Evolutionary conservation across 208 protist species (phyloP).

Genomic region (Trypanosoma cruzi): DNA sequence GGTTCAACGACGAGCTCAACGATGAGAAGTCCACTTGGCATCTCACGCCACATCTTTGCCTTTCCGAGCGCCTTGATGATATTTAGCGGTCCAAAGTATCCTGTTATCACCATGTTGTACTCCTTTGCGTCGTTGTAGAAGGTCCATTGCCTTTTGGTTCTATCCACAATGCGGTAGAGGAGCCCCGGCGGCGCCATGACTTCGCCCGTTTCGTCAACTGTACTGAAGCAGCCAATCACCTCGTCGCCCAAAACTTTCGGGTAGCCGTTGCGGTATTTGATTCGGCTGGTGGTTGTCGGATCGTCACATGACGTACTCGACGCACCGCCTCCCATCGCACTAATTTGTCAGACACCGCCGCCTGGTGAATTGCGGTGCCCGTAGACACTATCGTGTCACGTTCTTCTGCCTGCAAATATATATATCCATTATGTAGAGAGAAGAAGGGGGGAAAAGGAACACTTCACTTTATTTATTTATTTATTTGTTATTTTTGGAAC

Average conservation of each 20-base stretch:
- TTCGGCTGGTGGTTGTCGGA: background rate
- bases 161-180: conserved; percentile 34
- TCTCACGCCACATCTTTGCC: conserved; percentile 51
- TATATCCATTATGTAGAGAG: too few species aligned
- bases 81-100: conserved; percentile 45
- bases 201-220: conserved; percentile 18
- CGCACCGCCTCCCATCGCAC: background rate
- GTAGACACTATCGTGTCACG: too few species aligned
- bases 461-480: too few species aligned
- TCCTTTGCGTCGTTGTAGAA: conserved; percentile 57
- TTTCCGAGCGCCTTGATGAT: conserved; percentile 30
- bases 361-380: too few species aligned
- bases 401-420: too few species aligned
- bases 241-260: conserved; percentile 10
- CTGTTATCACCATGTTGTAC: conserved; percentile 49
- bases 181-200: conserved; percentile 28
- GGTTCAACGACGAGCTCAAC: conserved; percentile 37
- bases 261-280: conserved; percentile 4
- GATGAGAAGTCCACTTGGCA: conserved; percentile 42
- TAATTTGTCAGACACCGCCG: too few species aligned
- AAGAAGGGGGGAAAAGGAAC: too few species aligned
- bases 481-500: too few species aligned
- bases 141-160: conserved; percentile 32
- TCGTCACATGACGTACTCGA: background rate
- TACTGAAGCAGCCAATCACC: conserved; percentile 44